Evolutionary conservation across 768 basidiomycete species (phyloP).

Genomic region (Peribolospora baueri): DNA sequence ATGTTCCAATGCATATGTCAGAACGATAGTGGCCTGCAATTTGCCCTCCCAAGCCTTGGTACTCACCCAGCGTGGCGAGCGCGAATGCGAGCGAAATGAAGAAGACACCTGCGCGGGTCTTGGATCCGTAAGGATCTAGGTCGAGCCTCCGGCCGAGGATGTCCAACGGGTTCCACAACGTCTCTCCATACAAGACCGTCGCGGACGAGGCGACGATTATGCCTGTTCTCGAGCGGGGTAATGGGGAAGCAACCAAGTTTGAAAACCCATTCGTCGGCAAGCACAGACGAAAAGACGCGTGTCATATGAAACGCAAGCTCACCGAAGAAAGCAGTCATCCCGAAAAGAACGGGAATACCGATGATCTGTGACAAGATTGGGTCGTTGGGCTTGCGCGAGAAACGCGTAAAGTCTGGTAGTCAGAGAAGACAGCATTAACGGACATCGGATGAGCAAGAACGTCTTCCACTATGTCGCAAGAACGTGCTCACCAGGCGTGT

Average conservation of each 20-base stretch:
- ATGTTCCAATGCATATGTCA: too few relatives aligned
- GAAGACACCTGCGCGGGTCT: constrained; percentile 27
- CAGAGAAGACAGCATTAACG: neutral
- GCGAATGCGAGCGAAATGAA: constrained; percentile 59
- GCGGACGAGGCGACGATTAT: constrained; percentile 62
- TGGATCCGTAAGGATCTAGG: neutral
- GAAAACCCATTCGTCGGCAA: too few relatives aligned
- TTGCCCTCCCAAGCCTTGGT: too few relatives aligned
- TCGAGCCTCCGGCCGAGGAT: constrained; percentile 8
- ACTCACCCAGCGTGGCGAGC: constrained; percentile 31
- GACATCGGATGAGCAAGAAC: too few relatives aligned
- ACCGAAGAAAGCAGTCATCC: constrained; percentile 50
- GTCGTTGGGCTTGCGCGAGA: constrained; percentile 29
- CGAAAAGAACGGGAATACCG: constrained; percentile 46
- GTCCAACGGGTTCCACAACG: constrained; percentile 52
- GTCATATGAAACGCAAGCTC: neutral
- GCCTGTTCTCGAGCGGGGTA: neutral
- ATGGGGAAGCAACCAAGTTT: too few relatives aligned
- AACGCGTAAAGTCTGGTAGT: constrained; percentile 25
- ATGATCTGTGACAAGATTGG: constrained; percentile 43
- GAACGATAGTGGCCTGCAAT: too few relatives aligned
- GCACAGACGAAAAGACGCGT: too few relatives aligned
- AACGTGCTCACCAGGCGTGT: too few relatives aligned
- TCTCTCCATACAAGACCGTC: constrained; percentile 48
- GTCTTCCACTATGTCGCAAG: too few relatives aligned